Evolutionary conservation across 169 alveolate species (phyloP), one percentile per base, ranked within the genome.

Genomic region (Babesia ovis): DNA sequence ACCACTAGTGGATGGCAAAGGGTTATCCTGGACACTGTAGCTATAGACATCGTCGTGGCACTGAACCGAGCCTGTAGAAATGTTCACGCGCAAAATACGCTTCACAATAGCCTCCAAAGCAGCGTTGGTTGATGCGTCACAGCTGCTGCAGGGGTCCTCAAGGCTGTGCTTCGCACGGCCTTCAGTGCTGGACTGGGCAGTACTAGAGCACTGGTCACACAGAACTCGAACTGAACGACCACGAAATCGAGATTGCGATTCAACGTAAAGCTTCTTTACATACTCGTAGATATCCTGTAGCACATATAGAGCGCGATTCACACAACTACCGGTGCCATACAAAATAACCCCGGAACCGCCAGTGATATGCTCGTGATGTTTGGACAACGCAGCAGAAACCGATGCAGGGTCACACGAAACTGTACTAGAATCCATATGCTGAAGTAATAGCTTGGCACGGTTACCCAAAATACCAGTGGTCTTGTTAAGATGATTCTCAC

Each of bases 261-360:
- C 58, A 16, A 69, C 51, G 39, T 55, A 45, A 6, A 41, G 37
- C 3, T 56, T 48, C 43, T 57, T 50, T 23, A 76, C 69, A 46
- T 76, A 41, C 32, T 51, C 68, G 62, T 66, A 77, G 4, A 77
- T 42, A 35, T 77, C 86, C 14, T 77, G 86, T 32, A 77, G 57
- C 9, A 81, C 42, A 55, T 72, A 81, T 11, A 81, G 41, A 23
- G 89, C 79, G 60, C 58, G 53, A 27, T 34, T 74, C 11, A 81
- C 59, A 45, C 89, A 81, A 31, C 55, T 25, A n/a, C 89, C 89
- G 0, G 85, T 37, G 5, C 73, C 89, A 29, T 23, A 64, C 35
- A 81, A 35, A 34, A 58, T 31, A 8, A 81, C 56, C 25, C 70
- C 71, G 18, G 45, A 37, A 42, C 22, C 41, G 22, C 51, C 32